Evolutionary conservation across 2,329 filamentous ascomycete species (phyloP).

Genomic region (Emmonsiellopsis sp.): DNA sequence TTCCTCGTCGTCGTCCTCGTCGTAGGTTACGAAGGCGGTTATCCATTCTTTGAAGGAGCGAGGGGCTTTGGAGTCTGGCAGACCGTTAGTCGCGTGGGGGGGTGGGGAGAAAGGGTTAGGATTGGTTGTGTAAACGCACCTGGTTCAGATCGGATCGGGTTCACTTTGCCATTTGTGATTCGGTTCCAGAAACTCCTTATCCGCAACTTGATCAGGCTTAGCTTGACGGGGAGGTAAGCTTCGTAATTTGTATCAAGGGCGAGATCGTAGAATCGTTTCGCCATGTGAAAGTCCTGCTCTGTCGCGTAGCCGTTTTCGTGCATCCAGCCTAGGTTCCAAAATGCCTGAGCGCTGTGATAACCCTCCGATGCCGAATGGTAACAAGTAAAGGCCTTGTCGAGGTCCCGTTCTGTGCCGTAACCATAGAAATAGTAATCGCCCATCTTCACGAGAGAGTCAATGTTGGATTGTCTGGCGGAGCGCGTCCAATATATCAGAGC

Average conservation of each 20-base stretch:
- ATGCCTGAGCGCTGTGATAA: slow-evolving; percentile 82
- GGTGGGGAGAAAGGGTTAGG: not conserved
- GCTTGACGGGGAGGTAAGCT: slow-evolving; percentile 83
- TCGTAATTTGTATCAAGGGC: slow-evolving; percentile 86
- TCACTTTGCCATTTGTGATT: slow-evolving; percentile 78
- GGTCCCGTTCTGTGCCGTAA: slow-evolving; percentile 59
- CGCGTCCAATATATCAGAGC: slow-evolving; percentile 92
- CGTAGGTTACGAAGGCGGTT: slow-evolving; percentile 67
- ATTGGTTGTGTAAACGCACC: slow-evolving; percentile 43
- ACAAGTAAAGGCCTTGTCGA: slow-evolving; percentile 83
- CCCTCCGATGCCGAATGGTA: slow-evolving; percentile 89
- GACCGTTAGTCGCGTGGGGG: not conserved
- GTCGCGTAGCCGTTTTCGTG: slow-evolving; percentile 92
- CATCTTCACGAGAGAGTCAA: slow-evolving; percentile 94
- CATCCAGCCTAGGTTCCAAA: slow-evolving; percentile 99
- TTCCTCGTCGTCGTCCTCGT: slow-evolving; percentile 46
- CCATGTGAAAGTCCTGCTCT: slow-evolving; percentile 91
- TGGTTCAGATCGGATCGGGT: slow-evolving; percentile 83
- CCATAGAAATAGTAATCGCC: slow-evolving; percentile 92
- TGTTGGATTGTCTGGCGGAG: slow-evolving; percentile 84
- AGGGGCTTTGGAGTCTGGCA: slow-evolving; percentile 56
- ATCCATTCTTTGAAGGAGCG: slow-evolving; percentile 82
- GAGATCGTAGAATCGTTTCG: slow-evolving; percentile 91
- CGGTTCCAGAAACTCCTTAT: slow-evolving; percentile 89
- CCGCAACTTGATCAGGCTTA: slow-evolving; percentile 78